These are phyloP conservation scores for Hymenoscyphus linearis DNA, from an alignment of 2,329 filamentous ascomycete genomes.

Conservation along the genomic window DNA sequence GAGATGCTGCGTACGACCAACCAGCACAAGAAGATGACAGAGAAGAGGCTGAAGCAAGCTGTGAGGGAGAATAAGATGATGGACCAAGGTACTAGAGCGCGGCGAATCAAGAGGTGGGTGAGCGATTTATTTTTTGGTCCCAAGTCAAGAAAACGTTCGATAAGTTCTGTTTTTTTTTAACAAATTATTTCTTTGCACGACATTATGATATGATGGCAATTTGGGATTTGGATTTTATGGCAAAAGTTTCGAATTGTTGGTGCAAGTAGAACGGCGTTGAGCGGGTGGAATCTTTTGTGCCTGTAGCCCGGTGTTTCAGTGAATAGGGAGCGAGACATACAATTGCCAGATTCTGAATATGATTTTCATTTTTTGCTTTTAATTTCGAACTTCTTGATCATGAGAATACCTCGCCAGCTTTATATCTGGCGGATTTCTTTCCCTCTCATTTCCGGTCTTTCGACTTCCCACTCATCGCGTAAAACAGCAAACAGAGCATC, in stretches of 20 bases:
- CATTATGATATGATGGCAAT: background rate
- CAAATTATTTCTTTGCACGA: background rate
- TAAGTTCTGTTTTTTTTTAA: background rate
- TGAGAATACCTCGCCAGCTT: background rate
- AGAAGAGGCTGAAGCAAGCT: background rate
- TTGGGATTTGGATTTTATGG: background rate
- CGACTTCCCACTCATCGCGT: slow-evolving; percentile 89
- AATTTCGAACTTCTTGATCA: background rate
- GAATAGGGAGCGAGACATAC: background rate
- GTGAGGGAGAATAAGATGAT: background rate
- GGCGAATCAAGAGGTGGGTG: background rate
- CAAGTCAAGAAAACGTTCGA: background rate
- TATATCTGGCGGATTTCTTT: slow-evolving; percentile 59
- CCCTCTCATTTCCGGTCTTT: slow-evolving; percentile 82
- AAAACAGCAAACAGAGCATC: slow-evolving; percentile 85
- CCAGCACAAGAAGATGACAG: background rate
- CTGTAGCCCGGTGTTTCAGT: background rate
- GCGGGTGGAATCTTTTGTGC: background rate
- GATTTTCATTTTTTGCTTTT: background rate
- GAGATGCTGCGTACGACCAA: background rate
- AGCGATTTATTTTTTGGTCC: background rate
- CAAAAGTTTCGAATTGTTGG: background rate
- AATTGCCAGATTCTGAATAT: background rate
- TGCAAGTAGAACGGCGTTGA: background rate
- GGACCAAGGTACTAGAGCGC: background rate